Evolutionary conservation across 345 rosid genomes (phyloP), one percentile per base, ranked within the genome.

Genomic region (Citrus hindsii): DNA sequence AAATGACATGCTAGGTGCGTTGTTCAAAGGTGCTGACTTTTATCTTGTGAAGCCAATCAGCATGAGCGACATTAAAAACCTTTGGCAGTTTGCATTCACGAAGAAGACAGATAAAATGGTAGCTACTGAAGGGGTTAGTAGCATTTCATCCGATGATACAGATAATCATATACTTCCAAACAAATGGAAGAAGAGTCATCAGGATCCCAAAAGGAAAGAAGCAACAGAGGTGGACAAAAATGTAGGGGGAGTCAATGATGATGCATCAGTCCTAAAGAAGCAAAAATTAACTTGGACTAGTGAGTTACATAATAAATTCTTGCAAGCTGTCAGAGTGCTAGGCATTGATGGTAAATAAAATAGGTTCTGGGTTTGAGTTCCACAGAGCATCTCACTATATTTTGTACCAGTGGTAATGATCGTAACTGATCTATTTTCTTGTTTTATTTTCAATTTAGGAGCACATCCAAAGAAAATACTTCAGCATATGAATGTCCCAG

Each of bases 391-490:
- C 21, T 69, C 35, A 12, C 55, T 22, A 53, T 21, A 32, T 37
- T 22, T 69, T 32, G 6, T 62, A 35, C 37, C 5, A 25, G 51
- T 67, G 38, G 21, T 60, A 13, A 27, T 63, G 28, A 51, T 48
- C 9, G 62, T 9, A 30, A 53, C 28, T 66, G 53, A 55, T 53
- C 59, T 27, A 48, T 68, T 33, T 65, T 70, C 71, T 69, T 38
- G 27, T 32, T 65, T 48, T 73, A 18, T 35, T 69, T 71, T 62
- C 27, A 40, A 67, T 76, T 61, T 53, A 85, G 90, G 30, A 19
- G 88, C 88, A 40, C 83, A 79, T 66, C 91, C 89, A n/a, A 88
- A 79, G 84, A 79, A 84, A 77, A 88, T 88, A 73, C 88, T 86
- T 59, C 37, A 73, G 77, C 76, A 62, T 67, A 88, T 90, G 91